Evolutionary conservation across 331 rosid species (phyloP).

Genomic region (Prunus yedoensis): DNA sequence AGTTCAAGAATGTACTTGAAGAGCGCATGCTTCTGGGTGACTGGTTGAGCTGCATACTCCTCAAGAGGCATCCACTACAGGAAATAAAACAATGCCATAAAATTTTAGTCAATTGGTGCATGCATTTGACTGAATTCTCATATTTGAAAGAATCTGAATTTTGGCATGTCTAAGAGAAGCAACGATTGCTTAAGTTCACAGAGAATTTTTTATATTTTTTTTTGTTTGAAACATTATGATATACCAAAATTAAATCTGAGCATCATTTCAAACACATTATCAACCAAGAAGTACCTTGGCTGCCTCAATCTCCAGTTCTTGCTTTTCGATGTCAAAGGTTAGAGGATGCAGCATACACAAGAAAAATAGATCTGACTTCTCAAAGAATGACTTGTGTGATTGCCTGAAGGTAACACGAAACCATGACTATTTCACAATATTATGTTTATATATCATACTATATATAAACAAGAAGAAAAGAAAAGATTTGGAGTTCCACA

Average conservation of each 20-base stretch:
- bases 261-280: background rate
- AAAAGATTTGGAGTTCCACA: background rate
- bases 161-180: background rate
- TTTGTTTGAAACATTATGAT: background rate
- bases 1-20: constrained; percentile 43
- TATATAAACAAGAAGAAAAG: background rate
- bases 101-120: background rate
- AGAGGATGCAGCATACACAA: constrained; percentile 58
- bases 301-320: constrained; percentile 79
- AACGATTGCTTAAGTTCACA: background rate
- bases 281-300: constrained; percentile 56
- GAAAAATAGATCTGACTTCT: constrained; percentile 61
- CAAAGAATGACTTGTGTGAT: constrained; percentile 51
- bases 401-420: constrained; percentile 42
- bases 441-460: background rate
- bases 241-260: background rate
- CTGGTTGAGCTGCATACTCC: constrained; percentile 60
- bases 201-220: too few relatives aligned
- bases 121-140: background rate
- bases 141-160: background rate
- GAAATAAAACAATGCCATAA: constrained; percentile 17
- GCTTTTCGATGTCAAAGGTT: constrained; percentile 59
- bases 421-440: background rate
- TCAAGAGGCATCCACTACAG: constrained; percentile 72
- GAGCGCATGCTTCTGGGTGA: constrained; percentile 53